These are phyloP conservation scores for Boechera divaricarpa DNA, from an alignment of 345 rosid species.

Conservation along the genomic window DNA sequence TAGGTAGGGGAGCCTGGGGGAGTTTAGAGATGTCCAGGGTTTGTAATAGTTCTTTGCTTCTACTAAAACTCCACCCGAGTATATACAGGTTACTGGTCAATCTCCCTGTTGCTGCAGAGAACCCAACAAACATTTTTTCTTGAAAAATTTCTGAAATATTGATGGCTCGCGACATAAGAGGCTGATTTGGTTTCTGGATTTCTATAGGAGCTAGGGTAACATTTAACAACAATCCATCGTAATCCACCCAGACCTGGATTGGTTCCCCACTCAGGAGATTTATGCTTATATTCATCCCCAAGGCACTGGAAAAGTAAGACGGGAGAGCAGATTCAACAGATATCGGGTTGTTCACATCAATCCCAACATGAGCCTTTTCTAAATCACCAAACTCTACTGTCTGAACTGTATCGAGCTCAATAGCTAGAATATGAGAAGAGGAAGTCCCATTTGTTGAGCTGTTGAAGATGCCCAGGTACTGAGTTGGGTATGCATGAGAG, in stretches of 20 bases:
- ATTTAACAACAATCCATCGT: conserved; percentile 43
- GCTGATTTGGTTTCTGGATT: conserved; percentile 41
- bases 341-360: conserved; percentile 26
- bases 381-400: conserved; percentile 49
- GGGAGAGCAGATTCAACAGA: conserved; percentile 31
- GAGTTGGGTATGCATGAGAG: conserved; percentile 8
- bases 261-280: conserved; percentile 46
- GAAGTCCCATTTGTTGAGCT: neutral
- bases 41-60: conserved; percentile 35
- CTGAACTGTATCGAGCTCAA: conserved; percentile 59
- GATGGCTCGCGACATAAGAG: conserved; percentile 49
- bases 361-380: conserved; percentile 57
- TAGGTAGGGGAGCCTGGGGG: conserved; percentile 50
- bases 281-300: conserved; percentile 32
- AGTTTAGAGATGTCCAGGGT: conserved; percentile 49
- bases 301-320: neutral
- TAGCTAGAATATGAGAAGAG: conserved; percentile 54
- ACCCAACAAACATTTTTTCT: conserved; percentile 54
- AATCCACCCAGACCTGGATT: conserved; percentile 64
- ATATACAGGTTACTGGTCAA: conserved; percentile 47
- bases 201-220: conserved; percentile 50
- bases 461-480: conserved; percentile 57
- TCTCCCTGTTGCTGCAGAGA: conserved; percentile 57
- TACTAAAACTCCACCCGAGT: conserved; percentile 65
- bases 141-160: conserved; percentile 51